Evolutionary conservation across 2,329 filamentous ascomycete genomes (phyloP), one percentile per base, ranked within the genome.

Genomic region (Colletotrichum abscissum): DNA sequence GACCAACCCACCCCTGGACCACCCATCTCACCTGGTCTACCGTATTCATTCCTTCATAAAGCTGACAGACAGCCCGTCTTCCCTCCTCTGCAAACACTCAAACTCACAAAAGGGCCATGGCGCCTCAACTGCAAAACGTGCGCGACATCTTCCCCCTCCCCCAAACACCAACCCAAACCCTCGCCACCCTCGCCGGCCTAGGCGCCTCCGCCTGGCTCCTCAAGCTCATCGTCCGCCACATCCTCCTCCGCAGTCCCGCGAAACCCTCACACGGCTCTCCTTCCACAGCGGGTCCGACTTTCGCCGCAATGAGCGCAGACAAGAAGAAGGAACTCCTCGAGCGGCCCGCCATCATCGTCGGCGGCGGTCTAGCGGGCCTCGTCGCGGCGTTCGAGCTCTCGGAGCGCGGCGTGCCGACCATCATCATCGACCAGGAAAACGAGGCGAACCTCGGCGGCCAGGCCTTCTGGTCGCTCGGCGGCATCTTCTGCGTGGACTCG

Each of bases 391-490:
- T 86, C 75, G 89, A 91, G 81, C 85, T 91, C 7, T 82, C 86
- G 16, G 82, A 85, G 77, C 86, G 84, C 72, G 81, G 84, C 63
- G 81, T 91, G n/a, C 85, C 84, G 2, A 84, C 84, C 46, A 72
- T 91, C 62, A 80, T 91, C 55, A 65, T 92, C 63, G 90, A 92
- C 80, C 90, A 92, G 77, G 90, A 92, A 78, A 88, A 87, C 71
- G 84, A 83, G 35, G 80, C 84, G 74, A 91, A 85, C 76, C 82
- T 92, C 11, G 90, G 90, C 72, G 90, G 90, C 2, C 90, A 92
- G 79, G 90, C 90, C 7, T 91, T 91, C 78, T 92, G 89, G 89
- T 92, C 90, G 4, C 85, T 92, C 1, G 90, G 90, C 42, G 90
- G 90, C 46, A 78, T 92, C 30, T 92, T 92, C 81, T 84, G 87